A percentile compares a stretch with the other conserved stretches of the same genome.
Evolutionary conservation across 2,329 filamentous ascomycete species (phyloP).

Genomic region (Grosmannia serpens): DNA sequence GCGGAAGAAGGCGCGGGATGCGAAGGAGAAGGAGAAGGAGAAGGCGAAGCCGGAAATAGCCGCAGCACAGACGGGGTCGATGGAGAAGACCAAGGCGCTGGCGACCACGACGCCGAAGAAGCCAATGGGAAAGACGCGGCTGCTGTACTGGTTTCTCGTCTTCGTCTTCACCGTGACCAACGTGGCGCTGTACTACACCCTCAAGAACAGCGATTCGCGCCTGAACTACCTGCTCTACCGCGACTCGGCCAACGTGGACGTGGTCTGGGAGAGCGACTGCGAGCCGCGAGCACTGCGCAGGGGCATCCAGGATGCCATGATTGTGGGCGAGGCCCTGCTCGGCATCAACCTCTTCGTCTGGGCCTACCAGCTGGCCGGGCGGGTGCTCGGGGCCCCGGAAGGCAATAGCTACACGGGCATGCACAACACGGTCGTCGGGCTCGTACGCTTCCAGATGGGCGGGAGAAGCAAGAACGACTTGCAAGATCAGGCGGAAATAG

Average conservation of each 20-base stretch:
- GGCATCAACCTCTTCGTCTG: conserved; percentile 2
- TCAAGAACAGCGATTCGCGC: background rate
- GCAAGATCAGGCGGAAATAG: background rate
- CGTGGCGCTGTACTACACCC: conserved; percentile 10
- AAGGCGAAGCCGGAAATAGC: too few species aligned
- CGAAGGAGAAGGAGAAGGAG: too few species aligned
- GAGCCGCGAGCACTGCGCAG: background rate
- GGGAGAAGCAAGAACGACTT: too few species aligned
- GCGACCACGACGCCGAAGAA: too few species aligned
- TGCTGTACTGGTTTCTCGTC: conserved; percentile 13
- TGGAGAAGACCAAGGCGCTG: too few species aligned
- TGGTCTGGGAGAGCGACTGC: conserved; percentile 5
- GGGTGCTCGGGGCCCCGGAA: too few species aligned
- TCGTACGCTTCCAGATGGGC: too few species aligned
- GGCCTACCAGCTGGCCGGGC: background rate
- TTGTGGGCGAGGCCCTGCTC: conserved; percentile 4
- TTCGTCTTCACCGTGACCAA: conserved; percentile 10
- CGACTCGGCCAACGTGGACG: background rate
- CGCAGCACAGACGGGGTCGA: too few species aligned
- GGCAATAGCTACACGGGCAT: too few species aligned
- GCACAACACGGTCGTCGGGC: too few species aligned
- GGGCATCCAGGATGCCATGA: background rate
- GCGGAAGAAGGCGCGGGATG: too few species aligned
- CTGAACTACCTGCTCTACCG: conserved; percentile 1
- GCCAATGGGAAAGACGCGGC: too few species aligned